Evolutionary conservation across 2,329 filamentous ascomycete species (phyloP).

Genomic region (Fusarium sp.): DNA sequence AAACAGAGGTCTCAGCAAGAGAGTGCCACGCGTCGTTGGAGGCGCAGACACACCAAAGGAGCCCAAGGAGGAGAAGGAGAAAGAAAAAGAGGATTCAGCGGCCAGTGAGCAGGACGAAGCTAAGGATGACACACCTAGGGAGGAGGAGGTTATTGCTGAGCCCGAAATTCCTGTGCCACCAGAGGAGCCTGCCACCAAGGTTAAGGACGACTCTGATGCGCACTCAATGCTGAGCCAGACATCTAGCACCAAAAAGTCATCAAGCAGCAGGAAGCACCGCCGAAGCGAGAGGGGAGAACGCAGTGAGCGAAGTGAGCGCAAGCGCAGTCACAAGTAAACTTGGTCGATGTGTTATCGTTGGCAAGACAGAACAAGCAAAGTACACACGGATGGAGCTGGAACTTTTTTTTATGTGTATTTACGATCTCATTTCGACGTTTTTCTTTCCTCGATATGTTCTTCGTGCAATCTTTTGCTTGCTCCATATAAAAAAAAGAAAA

Average conservation of each 20-base stretch:
- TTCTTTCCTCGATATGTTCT: slow-evolving; percentile 5
- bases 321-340: slow-evolving; percentile 34
- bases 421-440: slow-evolving; percentile 20
- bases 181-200: slow-evolving; percentile 14
- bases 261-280: slow-evolving; percentile 35
- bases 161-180: not conserved
- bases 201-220: slow-evolving; percentile 26
- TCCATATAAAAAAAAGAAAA: not conserved
- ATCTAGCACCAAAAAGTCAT: slow-evolving; percentile 25
- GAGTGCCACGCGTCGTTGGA: slow-evolving; percentile 27
- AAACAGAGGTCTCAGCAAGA: slow-evolving; percentile 27
- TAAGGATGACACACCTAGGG: slow-evolving; percentile 13
- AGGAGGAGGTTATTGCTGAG: slow-evolving; percentile 12
- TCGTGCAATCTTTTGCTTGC: slow-evolving; percentile 14
- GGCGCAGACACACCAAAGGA: slow-evolving; percentile 31
- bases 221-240: slow-evolving; percentile 18
- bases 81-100: slow-evolving; percentile 27
- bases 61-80: slow-evolving; percentile 15
- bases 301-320: slow-evolving; percentile 30
- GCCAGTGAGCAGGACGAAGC: slow-evolving; percentile 31
- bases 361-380: slow-evolving; percentile 34
- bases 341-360: slow-evolving; percentile 18
- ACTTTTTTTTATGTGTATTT: slow-evolving; percentile 35
- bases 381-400: slow-evolving; percentile 29
- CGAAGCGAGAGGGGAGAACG: slow-evolving; percentile 28